Percentiles rank a stretch among this genome's conserved stretches.
Evolutionary conservation across 73 alveolate genomes (phyloP).

Genomic region (Blepharisma stoltei): DNA sequence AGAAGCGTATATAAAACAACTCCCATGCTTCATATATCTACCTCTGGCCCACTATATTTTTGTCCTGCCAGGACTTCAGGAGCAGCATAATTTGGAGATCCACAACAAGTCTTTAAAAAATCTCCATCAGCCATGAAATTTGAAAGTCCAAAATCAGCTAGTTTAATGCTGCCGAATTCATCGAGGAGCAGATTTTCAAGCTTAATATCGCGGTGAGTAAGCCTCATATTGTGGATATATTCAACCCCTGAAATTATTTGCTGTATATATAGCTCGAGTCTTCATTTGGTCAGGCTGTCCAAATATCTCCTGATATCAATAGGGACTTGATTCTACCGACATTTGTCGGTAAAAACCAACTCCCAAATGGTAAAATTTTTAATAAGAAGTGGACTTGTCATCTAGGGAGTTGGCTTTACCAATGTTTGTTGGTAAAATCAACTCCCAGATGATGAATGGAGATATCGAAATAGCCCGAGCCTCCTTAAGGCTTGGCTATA

Average conservation of each 20-base stretch:
- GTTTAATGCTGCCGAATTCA: slow-evolving; percentile 37
- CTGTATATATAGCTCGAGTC: background rate
- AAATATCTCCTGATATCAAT: too few relatives aligned
- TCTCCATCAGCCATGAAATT: slow-evolving; percentile 75
- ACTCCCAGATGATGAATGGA: too few relatives aligned
- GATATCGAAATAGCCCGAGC: too few relatives aligned
- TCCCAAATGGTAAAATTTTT: too few relatives aligned
- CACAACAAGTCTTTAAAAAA: slow-evolving; percentile 84
- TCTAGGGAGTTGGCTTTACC: too few relatives aligned
- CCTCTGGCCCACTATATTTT: slow-evolving; percentile 56
- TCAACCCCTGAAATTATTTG: slow-evolving; percentile 30
- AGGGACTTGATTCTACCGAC: too few relatives aligned
- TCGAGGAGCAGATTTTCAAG: slow-evolving; percentile 50
- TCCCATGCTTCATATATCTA: slow-evolving; percentile 75
- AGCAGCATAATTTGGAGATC: slow-evolving; percentile 92
- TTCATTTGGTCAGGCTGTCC: too few relatives aligned
- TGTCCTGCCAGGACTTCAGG: slow-evolving; percentile 91
- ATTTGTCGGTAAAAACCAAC: too few relatives aligned
- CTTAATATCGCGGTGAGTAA: slow-evolving; percentile 52
- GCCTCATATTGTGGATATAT: slow-evolving; percentile 42
- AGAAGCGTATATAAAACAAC: slow-evolving; percentile 92
- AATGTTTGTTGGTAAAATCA: too few relatives aligned
- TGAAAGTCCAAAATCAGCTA: slow-evolving; percentile 69
- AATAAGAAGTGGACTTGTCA: too few relatives aligned
- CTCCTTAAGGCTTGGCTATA: too few relatives aligned